A percentile compares a stretch with the other conserved stretches of the same genome.
Evolutionary conservation across 2,329 filamentous ascomycete genomes (phyloP).

Genomic region (Pseudopithomyces maydicus): DNA sequence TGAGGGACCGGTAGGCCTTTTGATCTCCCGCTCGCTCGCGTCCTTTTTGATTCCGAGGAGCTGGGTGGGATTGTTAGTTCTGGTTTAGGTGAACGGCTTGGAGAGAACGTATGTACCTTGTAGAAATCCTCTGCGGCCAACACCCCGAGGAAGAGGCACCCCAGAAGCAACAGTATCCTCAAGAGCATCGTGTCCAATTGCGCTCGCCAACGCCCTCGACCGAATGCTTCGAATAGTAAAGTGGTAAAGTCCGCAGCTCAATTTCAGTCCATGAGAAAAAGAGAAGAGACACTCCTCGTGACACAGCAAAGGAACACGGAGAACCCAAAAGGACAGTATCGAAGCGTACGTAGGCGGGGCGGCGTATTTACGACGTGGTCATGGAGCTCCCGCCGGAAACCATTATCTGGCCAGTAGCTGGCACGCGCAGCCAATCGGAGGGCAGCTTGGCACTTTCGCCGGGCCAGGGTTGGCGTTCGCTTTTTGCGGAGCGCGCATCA

Average conservation of each 20-base stretch:
- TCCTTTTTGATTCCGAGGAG: conserved; percentile 79
- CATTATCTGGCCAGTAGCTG: conserved; percentile 30
- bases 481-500: conserved; percentile 23
- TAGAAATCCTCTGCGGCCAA: conserved; percentile 73
- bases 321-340: neutral
- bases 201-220: conserved; percentile 14
- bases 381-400: conserved; percentile 32
- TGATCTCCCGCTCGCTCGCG: conserved; percentile 86
- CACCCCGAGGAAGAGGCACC: conserved; percentile 50
- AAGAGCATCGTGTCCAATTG: conserved; percentile 47
- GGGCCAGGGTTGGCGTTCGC: conserved; percentile 12
- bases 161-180: conserved; percentile 49
- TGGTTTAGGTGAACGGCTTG: neutral
- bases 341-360: conserved; percentile 6
- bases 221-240: conserved; percentile 25
- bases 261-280: conserved; percentile 24
- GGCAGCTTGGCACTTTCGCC: conserved; percentile 21
- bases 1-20: conserved; percentile 90
- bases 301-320: conserved; percentile 1
- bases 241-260: neutral
- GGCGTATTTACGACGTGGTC: conserved; percentile 9
- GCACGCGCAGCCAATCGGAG: conserved; percentile 33
- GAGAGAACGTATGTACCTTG: conserved; percentile 59
- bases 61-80: conserved; percentile 52
- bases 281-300: neutral